Conservation (phyloP, 257 asterid species). For the Nicotiana noctiflora region DNA sequence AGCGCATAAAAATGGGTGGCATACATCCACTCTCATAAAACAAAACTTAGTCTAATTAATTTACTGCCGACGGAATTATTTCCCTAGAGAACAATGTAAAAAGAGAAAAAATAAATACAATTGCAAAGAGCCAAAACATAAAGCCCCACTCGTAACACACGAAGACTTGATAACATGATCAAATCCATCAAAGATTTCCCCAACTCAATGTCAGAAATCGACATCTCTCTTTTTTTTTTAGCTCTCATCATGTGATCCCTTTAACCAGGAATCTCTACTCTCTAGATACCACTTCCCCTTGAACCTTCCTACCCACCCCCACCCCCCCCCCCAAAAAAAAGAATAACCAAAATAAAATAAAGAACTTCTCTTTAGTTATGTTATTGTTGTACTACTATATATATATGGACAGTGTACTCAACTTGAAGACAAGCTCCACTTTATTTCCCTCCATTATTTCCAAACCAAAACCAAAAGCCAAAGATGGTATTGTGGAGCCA, state of each 20-base stretch:
- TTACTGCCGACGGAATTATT: neutral
- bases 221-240: neutral
- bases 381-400: neutral
- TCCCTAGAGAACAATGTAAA: neutral
- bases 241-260: neutral
- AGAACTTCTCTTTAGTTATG: neutral
- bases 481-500: slow-evolving; percentile 11
- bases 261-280: neutral
- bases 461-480: neutral
- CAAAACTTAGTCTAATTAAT: neutral
- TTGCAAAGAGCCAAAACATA: slow-evolving; percentile 1
- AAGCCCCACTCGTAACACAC: neutral
- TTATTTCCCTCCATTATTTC: slow-evolving; percentile 2
- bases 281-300: neutral
- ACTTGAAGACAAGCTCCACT: neutral
- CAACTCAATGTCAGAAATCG: neutral
- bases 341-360: neutral
- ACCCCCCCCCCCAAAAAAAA: neutral
- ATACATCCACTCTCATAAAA: neutral
- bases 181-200: neutral
- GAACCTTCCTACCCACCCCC: neutral
- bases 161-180: neutral
- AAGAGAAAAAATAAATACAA: neutral
- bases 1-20: neutral
- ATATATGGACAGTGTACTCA: neutral